Percentiles rank a stretch among this genome's conserved stretches.
Evolutionary conservation across 225 moss, liverwort and hornwort genomes (phyloP).

Genomic region (Climacium dendroides): DNA sequence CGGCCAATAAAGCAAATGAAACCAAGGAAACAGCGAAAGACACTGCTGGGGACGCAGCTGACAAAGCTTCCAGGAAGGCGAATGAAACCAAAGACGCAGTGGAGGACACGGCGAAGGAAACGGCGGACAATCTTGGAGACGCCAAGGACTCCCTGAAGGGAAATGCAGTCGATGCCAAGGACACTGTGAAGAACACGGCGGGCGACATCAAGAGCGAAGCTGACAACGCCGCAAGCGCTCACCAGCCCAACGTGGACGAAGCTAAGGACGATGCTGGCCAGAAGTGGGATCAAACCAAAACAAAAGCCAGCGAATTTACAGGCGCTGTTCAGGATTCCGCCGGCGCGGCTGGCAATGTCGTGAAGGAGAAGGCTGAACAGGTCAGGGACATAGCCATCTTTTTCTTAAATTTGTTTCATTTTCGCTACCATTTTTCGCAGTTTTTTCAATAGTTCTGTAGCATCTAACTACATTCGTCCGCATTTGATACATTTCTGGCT

Average conservation of each 20-base stretch:
- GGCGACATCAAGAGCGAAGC: conserved; percentile 24
- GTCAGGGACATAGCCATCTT: background rate
- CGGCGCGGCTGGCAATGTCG: conserved; percentile 19
- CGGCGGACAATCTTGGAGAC: background rate
- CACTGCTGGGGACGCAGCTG: background rate
- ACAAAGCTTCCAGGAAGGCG: background rate
- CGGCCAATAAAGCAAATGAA: background rate
- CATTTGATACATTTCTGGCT: background rate
- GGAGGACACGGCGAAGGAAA: background rate
- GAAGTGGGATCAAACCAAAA: conserved; percentile 21
- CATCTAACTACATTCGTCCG: too few species aligned
- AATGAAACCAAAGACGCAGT: background rate
- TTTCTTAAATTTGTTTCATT: background rate
- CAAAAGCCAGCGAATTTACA: conserved; percentile 11
- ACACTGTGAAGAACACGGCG: conserved; percentile 14
- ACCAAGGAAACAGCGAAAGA: background rate
- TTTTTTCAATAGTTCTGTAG: too few species aligned
- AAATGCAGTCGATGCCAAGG: conserved; percentile 1
- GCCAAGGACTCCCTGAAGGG: conserved; percentile 8
- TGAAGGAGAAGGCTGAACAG: conserved; percentile 25
- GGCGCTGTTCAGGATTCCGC: conserved; percentile 18
- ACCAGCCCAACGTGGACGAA: conserved; percentile 12
- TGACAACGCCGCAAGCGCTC: background rate
- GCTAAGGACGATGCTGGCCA: conserved; percentile 11
- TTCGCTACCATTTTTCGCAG: too few species aligned